Evolutionary conservation across 495 filamentous ascomycete genomes (phyloP).

Genomic region (Friedmanniomyces simplex): DNA sequence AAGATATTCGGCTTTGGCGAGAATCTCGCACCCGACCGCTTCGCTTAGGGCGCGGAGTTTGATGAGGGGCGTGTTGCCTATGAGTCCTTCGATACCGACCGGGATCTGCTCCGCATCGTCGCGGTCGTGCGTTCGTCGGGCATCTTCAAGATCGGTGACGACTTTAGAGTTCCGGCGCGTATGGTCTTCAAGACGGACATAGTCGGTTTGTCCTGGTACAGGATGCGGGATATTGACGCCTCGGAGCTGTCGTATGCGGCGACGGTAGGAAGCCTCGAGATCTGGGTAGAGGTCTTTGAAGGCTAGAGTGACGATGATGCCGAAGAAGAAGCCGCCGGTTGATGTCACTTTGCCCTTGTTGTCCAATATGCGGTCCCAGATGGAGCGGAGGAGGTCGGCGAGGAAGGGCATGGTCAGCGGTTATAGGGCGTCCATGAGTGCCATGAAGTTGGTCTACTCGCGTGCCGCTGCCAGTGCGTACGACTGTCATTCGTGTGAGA

Average conservation of each 20-base stretch:
- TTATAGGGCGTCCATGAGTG: background rate
- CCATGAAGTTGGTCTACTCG: too few species aligned
- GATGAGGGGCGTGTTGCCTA: constrained; percentile 88
- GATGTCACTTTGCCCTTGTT: constrained; percentile 20
- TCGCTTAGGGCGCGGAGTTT: constrained; percentile 79
- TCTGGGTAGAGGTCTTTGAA: constrained; percentile 68
- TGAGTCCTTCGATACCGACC: constrained; percentile 81
- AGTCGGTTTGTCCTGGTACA: constrained; percentile 12
- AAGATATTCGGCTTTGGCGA: constrained; percentile 91
- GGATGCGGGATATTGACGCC: constrained; percentile 11
- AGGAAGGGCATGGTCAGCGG: constrained; percentile 4
- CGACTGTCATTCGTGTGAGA: background rate
- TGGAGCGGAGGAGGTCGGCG: constrained; percentile 2
- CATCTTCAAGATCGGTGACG: background rate
- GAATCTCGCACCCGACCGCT: constrained; percentile 84
- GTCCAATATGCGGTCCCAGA: constrained; percentile 18
- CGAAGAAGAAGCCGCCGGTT: constrained; percentile 60
- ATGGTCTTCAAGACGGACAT: constrained; percentile 42
- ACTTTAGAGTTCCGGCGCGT: constrained; percentile 10
- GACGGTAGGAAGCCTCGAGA: constrained; percentile 51
- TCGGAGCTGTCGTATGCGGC: constrained; percentile 22
- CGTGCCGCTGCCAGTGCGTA: background rate
- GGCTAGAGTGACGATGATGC: constrained; percentile 58
- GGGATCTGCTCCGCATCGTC: constrained; percentile 25
- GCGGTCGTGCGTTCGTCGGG: background rate